These are phyloP conservation scores for Helianthus tuberosus DNA, from an alignment of 129 eudicot species.

Conservation along the genomic window DNA sequence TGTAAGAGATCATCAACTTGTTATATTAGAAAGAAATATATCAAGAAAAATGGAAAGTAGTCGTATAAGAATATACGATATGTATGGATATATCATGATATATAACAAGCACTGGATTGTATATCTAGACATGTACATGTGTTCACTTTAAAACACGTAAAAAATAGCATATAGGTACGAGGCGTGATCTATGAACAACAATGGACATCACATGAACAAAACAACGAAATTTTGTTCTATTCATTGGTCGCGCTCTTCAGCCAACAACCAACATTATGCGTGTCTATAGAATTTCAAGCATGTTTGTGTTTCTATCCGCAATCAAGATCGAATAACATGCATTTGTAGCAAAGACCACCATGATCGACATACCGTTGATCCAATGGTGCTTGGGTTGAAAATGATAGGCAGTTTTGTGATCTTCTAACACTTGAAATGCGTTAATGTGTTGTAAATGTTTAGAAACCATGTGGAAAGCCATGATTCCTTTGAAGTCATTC, in stretches of 20 bases:
- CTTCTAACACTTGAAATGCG: neutral
- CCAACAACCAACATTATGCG: too few relatives aligned
- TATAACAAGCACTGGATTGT: neutral
- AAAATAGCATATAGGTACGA: neutral
- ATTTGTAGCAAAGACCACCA: neutral
- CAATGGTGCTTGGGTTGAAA: slow-evolving; percentile 73
- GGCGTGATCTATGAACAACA: neutral
- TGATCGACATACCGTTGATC: slow-evolving; percentile 60
- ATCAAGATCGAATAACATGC: neutral
- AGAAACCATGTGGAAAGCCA: slow-evolving; percentile 30
- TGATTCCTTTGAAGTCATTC: slow-evolving; percentile 25
- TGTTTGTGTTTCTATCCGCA: too few relatives aligned
- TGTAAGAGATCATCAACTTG: slow-evolving; percentile 7
- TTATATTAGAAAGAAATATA: neutral
- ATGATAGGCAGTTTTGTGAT: slow-evolving; percentile 64
- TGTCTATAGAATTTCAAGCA: neutral
- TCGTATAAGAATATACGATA: neutral
- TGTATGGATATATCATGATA: neutral
- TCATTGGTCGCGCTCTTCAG: neutral
- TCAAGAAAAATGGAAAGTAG: neutral
- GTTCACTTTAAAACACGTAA: neutral
- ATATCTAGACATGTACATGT: neutral
- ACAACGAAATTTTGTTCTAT: neutral
- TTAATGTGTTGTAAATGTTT: slow-evolving; percentile 25
- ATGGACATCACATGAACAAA: neutral